These are phyloP conservation scores for Pyrenochaeta sp. DNA, from an alignment of 2,329 filamentous ascomycete species.

Conservation along the genomic window DNA sequence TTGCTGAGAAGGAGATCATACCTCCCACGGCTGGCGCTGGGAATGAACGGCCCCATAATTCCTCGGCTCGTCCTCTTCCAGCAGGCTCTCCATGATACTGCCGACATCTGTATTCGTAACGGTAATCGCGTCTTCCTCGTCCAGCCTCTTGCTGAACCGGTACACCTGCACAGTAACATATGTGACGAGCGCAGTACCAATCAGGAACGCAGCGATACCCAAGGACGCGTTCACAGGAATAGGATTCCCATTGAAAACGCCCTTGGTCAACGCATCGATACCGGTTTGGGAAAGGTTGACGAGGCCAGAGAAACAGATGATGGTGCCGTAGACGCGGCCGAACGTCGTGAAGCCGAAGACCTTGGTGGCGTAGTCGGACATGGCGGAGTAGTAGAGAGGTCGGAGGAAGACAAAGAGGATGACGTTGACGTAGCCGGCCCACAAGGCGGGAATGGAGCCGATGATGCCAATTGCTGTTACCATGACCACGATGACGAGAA, in stretches of 20 bases:
- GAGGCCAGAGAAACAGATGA: slow-evolving; percentile 83
- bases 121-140: slow-evolving; percentile 57
- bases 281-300: slow-evolving; percentile 83
- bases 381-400: slow-evolving; percentile 88
- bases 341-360: slow-evolving; percentile 92
- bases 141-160: slow-evolving; percentile 39
- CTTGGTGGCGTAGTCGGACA: slow-evolving; percentile 87
- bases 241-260: slow-evolving; percentile 73
- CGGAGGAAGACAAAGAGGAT: slow-evolving; percentile 81
- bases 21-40: slow-evolving; percentile 22
- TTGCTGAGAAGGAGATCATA: too few relatives aligned
- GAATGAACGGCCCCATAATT: slow-evolving; percentile 34
- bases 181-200: slow-evolving; percentile 69
- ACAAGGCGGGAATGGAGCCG: slow-evolving; percentile 72
- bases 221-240: slow-evolving; percentile 77
- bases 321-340: slow-evolving; percentile 86
- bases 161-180: slow-evolving; percentile 43
- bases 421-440: slow-evolving; percentile 78
- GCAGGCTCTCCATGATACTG: slow-evolving; percentile 56
- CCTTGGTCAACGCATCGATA: slow-evolving; percentile 78
- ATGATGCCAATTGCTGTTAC: slow-evolving; percentile 78
- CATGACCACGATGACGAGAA: slow-evolving; percentile 71
- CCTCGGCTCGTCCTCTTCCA: slow-evolving; percentile 44
- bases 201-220: slow-evolving; percentile 64
- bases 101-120: slow-evolving; percentile 75